These are phyloP conservation scores for Lactarius sanguifluus DNA, from an alignment of 768 basidiomycete species.

Conservation along the genomic window DNA sequence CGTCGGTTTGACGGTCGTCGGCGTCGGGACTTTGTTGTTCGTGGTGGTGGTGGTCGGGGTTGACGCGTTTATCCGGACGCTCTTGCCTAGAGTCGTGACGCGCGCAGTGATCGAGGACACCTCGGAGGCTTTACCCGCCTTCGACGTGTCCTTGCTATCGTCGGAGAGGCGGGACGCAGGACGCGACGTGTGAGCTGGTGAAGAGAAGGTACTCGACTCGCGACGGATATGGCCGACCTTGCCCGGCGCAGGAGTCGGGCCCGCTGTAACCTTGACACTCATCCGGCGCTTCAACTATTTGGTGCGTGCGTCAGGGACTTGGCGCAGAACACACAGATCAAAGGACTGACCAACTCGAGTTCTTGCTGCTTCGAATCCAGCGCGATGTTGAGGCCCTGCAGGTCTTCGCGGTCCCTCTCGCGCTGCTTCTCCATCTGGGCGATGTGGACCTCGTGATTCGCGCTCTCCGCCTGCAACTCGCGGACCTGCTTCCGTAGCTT, in stretches of 20 bases:
- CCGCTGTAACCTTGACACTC: constrained; percentile 27
- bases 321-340: too few relatives aligned
- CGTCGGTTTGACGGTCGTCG: constrained; percentile 20
- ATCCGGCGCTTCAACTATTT: constrained; percentile 24
- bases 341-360: constrained; percentile 70
- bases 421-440: constrained; percentile 68
- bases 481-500: constrained; percentile 62
- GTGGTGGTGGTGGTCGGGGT: constrained; percentile 19
- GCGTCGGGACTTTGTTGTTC: constrained; percentile 13
- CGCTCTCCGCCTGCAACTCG: constrained; percentile 74
- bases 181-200: constrained; percentile 19
- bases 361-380: constrained; percentile 95
- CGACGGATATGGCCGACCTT: constrained; percentile 27
- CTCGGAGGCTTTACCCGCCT: constrained; percentile 21
- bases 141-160: constrained; percentile 23
- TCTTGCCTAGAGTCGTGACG: constrained; percentile 28
- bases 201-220: constrained; percentile 25
- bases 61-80: constrained; percentile 27
- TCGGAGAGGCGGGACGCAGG: constrained; percentile 30
- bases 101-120: constrained; percentile 7
- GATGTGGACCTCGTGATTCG: constrained; percentile 80
- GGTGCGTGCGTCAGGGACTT: neutral
- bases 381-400: constrained; percentile 84
- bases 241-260: constrained; percentile 21
- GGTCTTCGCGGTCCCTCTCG: constrained; percentile 70